These are phyloP conservation scores for Chrysochromulina tobinii DNA, from an alignment of 78 protist genomes.

Conservation along the genomic window DNA sequence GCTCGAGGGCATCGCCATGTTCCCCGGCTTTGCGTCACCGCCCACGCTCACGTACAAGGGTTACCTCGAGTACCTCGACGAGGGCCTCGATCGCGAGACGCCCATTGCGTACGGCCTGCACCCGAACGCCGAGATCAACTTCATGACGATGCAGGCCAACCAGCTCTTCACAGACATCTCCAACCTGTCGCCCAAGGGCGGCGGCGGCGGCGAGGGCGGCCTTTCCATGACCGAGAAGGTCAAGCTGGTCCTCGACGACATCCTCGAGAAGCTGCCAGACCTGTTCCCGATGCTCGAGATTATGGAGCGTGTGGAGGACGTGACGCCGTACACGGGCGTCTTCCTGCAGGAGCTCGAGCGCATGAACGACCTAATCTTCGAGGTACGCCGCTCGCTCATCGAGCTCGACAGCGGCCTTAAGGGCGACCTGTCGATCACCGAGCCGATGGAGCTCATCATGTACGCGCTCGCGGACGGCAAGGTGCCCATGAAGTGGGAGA, in stretches of 20 bases:
- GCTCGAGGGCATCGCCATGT: constrained; percentile 62
- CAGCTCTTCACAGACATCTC: constrained; percentile 61
- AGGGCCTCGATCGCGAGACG: constrained; percentile 71
- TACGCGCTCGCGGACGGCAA: constrained; percentile 36
- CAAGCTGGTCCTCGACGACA: constrained; percentile 31
- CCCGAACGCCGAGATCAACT: constrained; percentile 87
- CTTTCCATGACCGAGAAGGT: not conserved
- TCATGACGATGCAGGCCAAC: constrained; percentile 62
- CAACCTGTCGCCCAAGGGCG: constrained; percentile 67
- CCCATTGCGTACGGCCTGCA: constrained; percentile 86
- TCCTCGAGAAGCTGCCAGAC: constrained; percentile 53
- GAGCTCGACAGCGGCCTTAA: constrained; percentile 75
- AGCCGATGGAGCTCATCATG: constrained; percentile 56
- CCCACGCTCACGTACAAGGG: constrained; percentile 56
- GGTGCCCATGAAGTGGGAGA: constrained; percentile 70
- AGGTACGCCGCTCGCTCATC: constrained; percentile 55
- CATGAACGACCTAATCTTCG: constrained; percentile 64
- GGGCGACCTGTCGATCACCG: constrained; percentile 76
- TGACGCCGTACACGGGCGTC: constrained; percentile 61
- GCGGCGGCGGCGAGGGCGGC: constrained; percentile 4
- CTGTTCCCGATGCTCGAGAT: constrained; percentile 32
- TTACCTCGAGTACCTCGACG: constrained; percentile 68
- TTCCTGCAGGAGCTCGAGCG: constrained; percentile 81
- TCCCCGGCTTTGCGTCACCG: constrained; percentile 62
- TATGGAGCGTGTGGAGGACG: constrained; percentile 56